These are phyloP conservation scores for Melampsora larici-populina DNA, from an alignment of 1,284 basidiomycete species.

Conservation along the genomic window DNA sequence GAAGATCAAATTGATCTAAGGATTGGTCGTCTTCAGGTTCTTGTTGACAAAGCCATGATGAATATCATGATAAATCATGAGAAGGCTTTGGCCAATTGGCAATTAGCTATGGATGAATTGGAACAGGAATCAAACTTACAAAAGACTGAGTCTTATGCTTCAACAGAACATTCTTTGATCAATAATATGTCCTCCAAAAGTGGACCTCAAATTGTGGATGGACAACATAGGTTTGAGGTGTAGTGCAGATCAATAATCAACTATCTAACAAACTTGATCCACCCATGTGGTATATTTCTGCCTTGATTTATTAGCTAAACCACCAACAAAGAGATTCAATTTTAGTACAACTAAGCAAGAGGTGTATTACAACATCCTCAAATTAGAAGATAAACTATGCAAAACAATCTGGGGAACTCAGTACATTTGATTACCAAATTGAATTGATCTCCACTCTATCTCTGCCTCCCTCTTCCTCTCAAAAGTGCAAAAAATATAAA, in stretches of 20 bases:
- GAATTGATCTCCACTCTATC: background rate
- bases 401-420: slow-evolving; percentile 35
- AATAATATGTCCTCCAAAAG: no score
- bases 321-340: slow-evolving; percentile 18
- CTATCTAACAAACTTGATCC: background rate
- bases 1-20: slow-evolving; percentile 65
- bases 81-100: background rate
- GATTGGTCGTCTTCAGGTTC: slow-evolving; percentile 61
- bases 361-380: slow-evolving; percentile 32
- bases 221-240: no score
- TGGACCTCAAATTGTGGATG: no score
- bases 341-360: slow-evolving; percentile 9
- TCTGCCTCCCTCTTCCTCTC: background rate
- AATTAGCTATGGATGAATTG: background rate
- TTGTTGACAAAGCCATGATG: slow-evolving; percentile 57
- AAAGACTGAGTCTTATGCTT: slow-evolving; percentile 3
- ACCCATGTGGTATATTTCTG: background rate
- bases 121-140: background rate
- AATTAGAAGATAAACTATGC: slow-evolving; percentile 31
- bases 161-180: no score
- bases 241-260: no score
- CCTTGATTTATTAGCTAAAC: slow-evolving; percentile 16
- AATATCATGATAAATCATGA: slow-evolving; percentile 39
- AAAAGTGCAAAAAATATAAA: background rate
- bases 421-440: slow-evolving; percentile 1